Evolutionary conservation across 768 basidiomycete species (phyloP), one percentile per base, ranked within the genome.

Genomic region (Russula foetens): DNA sequence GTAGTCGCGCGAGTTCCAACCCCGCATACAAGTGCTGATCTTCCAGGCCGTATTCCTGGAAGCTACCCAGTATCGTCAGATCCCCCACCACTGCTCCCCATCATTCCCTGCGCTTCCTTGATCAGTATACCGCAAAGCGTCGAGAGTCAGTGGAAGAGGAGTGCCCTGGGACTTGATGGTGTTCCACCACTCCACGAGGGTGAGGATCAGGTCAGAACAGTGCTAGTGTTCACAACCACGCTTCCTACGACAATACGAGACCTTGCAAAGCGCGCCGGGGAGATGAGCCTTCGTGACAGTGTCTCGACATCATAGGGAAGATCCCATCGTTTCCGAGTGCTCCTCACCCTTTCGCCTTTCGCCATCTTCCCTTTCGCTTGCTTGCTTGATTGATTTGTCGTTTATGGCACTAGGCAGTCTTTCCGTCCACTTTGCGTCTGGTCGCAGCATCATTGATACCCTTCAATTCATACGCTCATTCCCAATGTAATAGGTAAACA

Each of bases 201-300:
- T 24, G 48, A 44, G 35, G 17, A 12, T 5, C 29, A 19, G 28
- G 54, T 33, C 15, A 53, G 23, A 21, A 50, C 53, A 14, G 31
- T 56, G 23, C 29, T 53, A 11, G 38, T 54, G 21, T 62, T 62
- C 50, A 29, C 45, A 12, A 6, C 33, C n/a, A n/a, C 33, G 14
- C 52, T 56, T n/a, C 54, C 63, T 24, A 62, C 49, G 3, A 64
- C 63, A 21, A 31, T 62, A 28, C 38, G 60, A 33, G 60, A 57
- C 19, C 44, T 64, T 11, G 50, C 49, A n/a, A 48, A 33, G 29
- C 50, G 45, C 15, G 51, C 54, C 15, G 54, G 44, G 21, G 51
- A 47, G 29, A 56, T 55, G 43, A 56, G n/a, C 29, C 31, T 56
- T 41, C 21, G 35, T 47, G 59, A 52, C 14, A 60, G 45, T n/a